These are phyloP conservation scores for Exidia glandulosa DNA, from an alignment of 768 basidiomycete genomes.

Conservation along the genomic window DNA sequence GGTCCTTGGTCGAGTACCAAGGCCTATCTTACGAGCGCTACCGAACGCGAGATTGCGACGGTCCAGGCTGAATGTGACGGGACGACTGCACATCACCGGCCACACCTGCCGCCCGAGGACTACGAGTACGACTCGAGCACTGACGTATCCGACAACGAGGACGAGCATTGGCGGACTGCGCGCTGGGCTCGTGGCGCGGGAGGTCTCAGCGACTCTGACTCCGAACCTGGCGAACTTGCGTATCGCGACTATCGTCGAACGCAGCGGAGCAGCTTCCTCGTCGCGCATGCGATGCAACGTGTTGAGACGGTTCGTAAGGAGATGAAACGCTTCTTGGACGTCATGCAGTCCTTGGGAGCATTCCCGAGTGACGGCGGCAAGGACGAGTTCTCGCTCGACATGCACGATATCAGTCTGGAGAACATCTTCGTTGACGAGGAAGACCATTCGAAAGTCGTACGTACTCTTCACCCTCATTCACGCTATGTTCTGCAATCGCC, in stretches of 20 bases:
- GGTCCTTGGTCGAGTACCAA: constrained; percentile 61
- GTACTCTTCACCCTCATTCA: constrained; percentile 19
- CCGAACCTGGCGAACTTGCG: constrained; percentile 28
- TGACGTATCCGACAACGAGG: constrained; percentile 13
- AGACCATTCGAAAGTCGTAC: constrained; percentile 59
- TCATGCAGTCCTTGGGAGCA: constrained; percentile 50
- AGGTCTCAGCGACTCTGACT: constrained; percentile 4
- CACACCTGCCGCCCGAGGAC: constrained; percentile 75
- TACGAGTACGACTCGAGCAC: constrained; percentile 1
- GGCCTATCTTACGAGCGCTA: constrained; percentile 55
- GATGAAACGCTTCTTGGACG: constrained; percentile 56
- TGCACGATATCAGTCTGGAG: constrained; percentile 76
- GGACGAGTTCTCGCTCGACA: constrained; percentile 64
- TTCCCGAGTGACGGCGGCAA: constrained; percentile 13
- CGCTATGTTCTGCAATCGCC: background rate
- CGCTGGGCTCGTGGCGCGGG: background rate
- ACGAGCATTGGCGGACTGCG: constrained; percentile 18
- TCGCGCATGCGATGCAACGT: constrained; percentile 55
- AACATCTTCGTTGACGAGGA: constrained; percentile 71
- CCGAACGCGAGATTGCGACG: constrained; percentile 58
- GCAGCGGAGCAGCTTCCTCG: constrained; percentile 68
- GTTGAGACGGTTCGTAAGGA: constrained; percentile 55
- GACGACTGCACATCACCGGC: constrained; percentile 57
- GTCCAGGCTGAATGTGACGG: constrained; percentile 72
- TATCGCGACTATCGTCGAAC: constrained; percentile 75